Percentiles rank a stretch among this genome's conserved stretches.
Evolutionary conservation across 2,329 filamentous ascomycete species (phyloP).

Genomic region (Acrocalymma vagum): DNA sequence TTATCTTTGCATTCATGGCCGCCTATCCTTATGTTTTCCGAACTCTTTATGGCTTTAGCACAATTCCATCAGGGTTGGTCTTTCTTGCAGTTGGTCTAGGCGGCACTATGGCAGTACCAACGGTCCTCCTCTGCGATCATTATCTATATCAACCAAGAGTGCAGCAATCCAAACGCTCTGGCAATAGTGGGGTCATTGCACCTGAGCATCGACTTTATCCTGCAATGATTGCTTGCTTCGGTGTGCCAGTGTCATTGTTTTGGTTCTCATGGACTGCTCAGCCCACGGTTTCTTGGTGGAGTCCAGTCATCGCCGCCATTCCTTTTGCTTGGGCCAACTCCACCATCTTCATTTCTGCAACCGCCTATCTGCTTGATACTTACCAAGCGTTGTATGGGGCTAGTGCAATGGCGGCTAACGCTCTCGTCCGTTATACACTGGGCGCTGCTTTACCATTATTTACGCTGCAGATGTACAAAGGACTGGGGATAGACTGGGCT

Average conservation of each 20-base stretch:
- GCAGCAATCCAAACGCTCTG: conserved; percentile 5
- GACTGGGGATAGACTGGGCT: conserved; percentile 41
- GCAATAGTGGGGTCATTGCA: conserved; percentile 2
- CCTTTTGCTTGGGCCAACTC: conserved; percentile 49
- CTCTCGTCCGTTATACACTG: conserved; percentile 63
- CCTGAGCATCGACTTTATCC: conserved; percentile 12
- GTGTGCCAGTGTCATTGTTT: conserved; percentile 11
- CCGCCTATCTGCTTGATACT: conserved; percentile 65
- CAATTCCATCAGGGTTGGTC: conserved; percentile 8
- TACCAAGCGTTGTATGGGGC: conserved; percentile 65
- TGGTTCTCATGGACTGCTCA: conserved; percentile 20
- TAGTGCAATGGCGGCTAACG: conserved; percentile 67
- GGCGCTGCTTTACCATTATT: conserved; percentile 68
- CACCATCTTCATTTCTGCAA: conserved; percentile 53
- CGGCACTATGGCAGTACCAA: conserved; percentile 5
- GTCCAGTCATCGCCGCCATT: conserved; percentile 43
- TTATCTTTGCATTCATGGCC: conserved; percentile 35
- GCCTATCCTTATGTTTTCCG: conserved; percentile 31
- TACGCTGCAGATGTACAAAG: conserved; percentile 62
- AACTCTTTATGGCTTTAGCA: conserved; percentile 19
- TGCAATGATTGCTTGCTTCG: conserved; percentile 10
- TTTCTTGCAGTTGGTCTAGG: conserved; percentile 14
- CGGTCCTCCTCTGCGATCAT: conserved; percentile 11
- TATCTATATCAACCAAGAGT: conserved; percentile 8
- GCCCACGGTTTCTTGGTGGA: conserved; percentile 43